Percentiles rank a stretch among this genome's conserved stretches.
Conservation (phyloP, 1,139 yeast genomes). For the Saccharomyces hybrid region DNA sequence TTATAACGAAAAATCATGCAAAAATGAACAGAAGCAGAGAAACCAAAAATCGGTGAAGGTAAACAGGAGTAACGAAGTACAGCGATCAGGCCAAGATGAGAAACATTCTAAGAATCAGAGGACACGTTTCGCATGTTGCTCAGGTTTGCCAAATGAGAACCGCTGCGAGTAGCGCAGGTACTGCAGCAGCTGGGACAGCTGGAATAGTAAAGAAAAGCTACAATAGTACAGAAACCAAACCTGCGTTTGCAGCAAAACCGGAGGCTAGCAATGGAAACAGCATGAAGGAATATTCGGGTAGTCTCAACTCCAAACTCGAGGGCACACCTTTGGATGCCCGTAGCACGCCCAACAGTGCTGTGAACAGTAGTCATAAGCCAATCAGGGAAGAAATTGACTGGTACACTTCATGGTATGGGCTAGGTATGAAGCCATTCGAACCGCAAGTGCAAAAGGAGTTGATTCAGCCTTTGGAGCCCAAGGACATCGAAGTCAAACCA, state of each 20-base stretch:
- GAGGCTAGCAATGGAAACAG: neutral
- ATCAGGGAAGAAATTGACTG: constrained; percentile 38
- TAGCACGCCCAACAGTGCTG: neutral
- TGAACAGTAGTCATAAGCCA: neutral
- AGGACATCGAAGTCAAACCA: constrained; percentile 88
- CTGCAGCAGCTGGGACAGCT: neutral
- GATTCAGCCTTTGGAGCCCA: constrained; percentile 49
- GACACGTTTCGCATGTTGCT: neutral
- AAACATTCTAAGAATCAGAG: neutral
- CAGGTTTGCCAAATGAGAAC: neutral
- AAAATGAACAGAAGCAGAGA: neutral
- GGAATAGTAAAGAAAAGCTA: neutral
- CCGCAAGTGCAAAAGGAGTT: constrained; percentile 52
- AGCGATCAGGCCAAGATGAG: neutral
- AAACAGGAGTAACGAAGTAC: neutral
- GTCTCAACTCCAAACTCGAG: neutral
- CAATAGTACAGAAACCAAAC: neutral
- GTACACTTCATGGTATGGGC: constrained; percentile 74
- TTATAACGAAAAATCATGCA: neutral
- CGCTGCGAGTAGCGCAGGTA: neutral
- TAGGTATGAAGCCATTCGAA: constrained; percentile 70
- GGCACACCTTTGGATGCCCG: neutral
- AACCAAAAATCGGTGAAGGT: neutral
- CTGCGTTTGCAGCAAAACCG: neutral
- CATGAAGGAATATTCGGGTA: neutral